phyloP scores from a whole-genome alignment of 768 basidiomycete species.

The Termitomyces bulborhizus region DNA sequence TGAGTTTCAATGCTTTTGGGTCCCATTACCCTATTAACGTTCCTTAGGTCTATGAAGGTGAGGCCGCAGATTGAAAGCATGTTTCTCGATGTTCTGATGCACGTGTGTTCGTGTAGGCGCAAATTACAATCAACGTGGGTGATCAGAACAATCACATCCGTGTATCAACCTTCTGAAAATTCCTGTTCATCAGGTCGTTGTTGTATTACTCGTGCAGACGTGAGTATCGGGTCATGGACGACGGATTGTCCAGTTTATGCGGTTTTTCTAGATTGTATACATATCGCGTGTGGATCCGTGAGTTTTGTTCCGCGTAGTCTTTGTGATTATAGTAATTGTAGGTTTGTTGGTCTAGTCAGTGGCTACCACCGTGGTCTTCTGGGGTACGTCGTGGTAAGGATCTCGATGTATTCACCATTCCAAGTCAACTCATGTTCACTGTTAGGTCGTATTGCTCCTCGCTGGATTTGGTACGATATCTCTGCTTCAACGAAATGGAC shows the following conservation, averaged over 20 bases:
- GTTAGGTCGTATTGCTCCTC: slow-evolving; percentile 26
- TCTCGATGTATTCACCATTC: background rate
- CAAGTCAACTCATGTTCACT: background rate
- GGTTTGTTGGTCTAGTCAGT: slow-evolving; percentile 19
- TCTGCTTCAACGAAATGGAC: background rate
- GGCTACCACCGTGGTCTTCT: slow-evolving; percentile 31
- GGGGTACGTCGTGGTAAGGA: slow-evolving; percentile 29
- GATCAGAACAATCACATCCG: background rate
- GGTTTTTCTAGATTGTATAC: slow-evolving; percentile 31
- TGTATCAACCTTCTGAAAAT: background rate
- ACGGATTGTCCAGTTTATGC: background rate
- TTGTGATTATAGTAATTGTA: background rate
- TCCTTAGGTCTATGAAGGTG: slow-evolving; percentile 20
- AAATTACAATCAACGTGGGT: slow-evolving; percentile 36
- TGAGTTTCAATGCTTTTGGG: background rate
- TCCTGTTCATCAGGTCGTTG: slow-evolving; percentile 24
- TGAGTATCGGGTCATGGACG: slow-evolving; percentile 15
- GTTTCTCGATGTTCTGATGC: background rate
- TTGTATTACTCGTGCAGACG: slow-evolving; percentile 40
- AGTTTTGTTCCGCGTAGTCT: slow-evolving; percentile 15
- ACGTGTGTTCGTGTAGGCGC: slow-evolving; percentile 23
- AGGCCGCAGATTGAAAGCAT: background rate
- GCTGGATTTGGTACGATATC: slow-evolving; percentile 31
- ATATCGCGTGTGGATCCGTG: slow-evolving; percentile 40
- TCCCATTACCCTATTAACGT: background rate